These are phyloP conservation scores for Quercus engelmannii DNA, from an alignment of 306 rosid genomes.

Conservation along the genomic window DNA sequence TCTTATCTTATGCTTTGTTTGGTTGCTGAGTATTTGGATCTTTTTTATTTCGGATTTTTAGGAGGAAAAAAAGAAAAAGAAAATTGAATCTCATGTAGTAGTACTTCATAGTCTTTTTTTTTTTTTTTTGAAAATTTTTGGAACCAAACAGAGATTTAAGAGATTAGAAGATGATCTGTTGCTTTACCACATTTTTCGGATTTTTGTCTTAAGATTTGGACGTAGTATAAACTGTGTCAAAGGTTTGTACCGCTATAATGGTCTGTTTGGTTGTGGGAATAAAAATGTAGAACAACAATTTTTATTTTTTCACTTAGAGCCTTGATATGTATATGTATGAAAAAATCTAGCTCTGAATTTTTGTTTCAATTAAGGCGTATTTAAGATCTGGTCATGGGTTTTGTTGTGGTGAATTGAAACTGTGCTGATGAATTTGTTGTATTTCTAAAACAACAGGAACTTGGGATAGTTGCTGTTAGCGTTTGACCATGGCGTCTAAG, in stretches of 20 bases:
- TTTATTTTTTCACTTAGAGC: not conserved
- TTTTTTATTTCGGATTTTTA: not conserved
- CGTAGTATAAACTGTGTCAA: not conserved
- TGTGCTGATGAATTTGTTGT: conserved; percentile 13
- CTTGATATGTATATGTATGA: not conserved
- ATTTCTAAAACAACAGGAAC: conserved; percentile 33
- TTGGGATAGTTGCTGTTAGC: conserved; percentile 11
- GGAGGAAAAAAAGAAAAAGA: not conserved
- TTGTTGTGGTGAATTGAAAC: not conserved
- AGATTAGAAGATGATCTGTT: not conserved
- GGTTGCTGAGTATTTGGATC: not conserved
- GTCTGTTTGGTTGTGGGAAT: conserved; percentile 18
- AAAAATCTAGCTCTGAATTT: conserved; percentile 15
- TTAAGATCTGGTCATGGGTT: not conserved
- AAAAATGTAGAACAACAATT: not conserved
- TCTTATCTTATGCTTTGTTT: not conserved
- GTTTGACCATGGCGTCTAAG: conserved; percentile 59
- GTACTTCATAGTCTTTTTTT: too few species aligned
- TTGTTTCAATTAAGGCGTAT: conserved; percentile 3
- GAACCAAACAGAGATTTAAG: too few species aligned
- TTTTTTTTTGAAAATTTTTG: too few species aligned
- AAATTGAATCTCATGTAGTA: not conserved
- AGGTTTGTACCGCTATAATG: not conserved
- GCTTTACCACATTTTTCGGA: not conserved
- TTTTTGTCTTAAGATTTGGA: not conserved